Base-by-base conservation (phyloP, 176 grass and related monocot species). In the Musa itinerans region DNA sequence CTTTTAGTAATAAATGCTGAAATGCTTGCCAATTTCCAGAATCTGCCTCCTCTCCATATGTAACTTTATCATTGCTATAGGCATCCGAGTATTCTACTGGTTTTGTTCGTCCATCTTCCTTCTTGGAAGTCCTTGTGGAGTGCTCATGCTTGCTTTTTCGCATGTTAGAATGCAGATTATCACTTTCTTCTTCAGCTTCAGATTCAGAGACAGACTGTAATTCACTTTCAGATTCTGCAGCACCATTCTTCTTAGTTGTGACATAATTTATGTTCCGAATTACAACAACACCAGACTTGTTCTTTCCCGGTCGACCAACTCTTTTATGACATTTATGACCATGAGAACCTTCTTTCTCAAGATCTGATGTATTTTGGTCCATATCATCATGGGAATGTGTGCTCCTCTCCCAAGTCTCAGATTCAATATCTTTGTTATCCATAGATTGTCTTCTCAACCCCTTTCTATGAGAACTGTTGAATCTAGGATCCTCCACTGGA, bases 11-110 rank as follows among this genome's bases (percentile, higher is more conserved):
- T 75, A 94, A 89, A 76, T 75, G 92, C 82, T 99, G 95, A 76
- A 99, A 99, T 21, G 91, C 76, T 70, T 80, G 85, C 95, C 95
- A 99, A 63, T 99, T 94, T 74, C 95, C 95, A 56, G 88, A 89
- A 49, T 88, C 86, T 56, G 59, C 76, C 24, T 88, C 76, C 50
- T 83, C 80, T 13, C 71, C 84, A 73, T 76, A 66, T 65, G 83
- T 80, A 34, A 22, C 26, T 79, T 80, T 82, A 78, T 84, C 88
- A 74, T 88, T 93, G 50, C 11, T 80, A 74, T 80, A 75, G 1
- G 83, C 75, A 27, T 91, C 85, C 83, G 52, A 84, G 61, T 69
- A 84, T 23, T 83, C 91, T 55, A 70, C 54, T 67, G 74, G 50
- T 67, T 84, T 83, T 67, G 52, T 83, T 14, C 53, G 81, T 23